phyloP scores from a whole-genome alignment of 2,329 filamentous ascomycete species.

The Botrytis byssoidea region DNA sequence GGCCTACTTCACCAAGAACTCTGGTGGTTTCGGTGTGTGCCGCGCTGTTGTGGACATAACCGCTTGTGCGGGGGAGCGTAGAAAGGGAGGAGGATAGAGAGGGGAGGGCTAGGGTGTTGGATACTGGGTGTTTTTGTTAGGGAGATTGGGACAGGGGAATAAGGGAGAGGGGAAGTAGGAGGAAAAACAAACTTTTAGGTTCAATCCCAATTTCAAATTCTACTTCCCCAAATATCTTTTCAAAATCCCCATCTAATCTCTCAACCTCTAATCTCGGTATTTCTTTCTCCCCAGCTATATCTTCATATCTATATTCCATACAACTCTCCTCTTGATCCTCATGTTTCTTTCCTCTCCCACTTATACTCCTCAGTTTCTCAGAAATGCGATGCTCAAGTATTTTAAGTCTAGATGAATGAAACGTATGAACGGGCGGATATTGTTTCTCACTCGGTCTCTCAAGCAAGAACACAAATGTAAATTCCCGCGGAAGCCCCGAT shows the following conservation, averaged over 20 bases:
- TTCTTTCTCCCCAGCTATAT: neutral
- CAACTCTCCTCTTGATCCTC: neutral
- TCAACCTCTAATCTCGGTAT: neutral
- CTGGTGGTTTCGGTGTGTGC: neutral
- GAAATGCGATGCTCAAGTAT: neutral
- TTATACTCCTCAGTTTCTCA: neutral
- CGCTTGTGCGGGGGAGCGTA: too few relatives aligned
- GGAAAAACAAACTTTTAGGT: neutral
- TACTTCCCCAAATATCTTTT: neutral
- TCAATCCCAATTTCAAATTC: slow-evolving; percentile 13
- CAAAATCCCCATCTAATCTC: neutral
- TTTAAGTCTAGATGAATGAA: neutral
- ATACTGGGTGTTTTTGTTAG: neutral
- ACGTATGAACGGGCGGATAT: slow-evolving; percentile 17
- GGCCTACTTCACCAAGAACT: slow-evolving; percentile 25
- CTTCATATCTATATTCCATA: neutral
- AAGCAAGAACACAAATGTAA: slow-evolving; percentile 51
- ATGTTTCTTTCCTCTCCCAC: neutral
- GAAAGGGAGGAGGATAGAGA: neutral
- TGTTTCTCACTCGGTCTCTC: slow-evolving; percentile 24
- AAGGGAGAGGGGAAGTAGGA: too few relatives aligned
- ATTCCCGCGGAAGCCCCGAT: slow-evolving; percentile 50
- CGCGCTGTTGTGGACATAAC: neutral
- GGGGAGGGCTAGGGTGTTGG: neutral
- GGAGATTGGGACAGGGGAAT: fast-evolving